Evolutionary conservation across 257 asterid species (phyloP).

Genomic region (Nicotiana benthamiana): DNA sequence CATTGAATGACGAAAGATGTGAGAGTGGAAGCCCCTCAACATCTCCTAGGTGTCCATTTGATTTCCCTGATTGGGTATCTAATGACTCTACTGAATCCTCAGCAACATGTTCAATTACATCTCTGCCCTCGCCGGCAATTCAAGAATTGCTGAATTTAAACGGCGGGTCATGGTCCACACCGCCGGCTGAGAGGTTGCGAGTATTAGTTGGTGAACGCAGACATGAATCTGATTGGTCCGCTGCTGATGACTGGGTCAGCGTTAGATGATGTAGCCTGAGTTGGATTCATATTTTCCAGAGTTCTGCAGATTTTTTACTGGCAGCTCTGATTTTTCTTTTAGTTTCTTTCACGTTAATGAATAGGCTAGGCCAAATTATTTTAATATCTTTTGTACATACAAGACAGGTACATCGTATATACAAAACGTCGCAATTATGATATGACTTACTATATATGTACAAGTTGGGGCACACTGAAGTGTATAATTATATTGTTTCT

Average conservation of each 20-base stretch:
- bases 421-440: not conserved
- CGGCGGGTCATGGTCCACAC: slow-evolving; percentile 15
- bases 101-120: slow-evolving; percentile 26
- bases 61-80: slow-evolving; percentile 58
- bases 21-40: not conserved
- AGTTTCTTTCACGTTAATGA: not conserved
- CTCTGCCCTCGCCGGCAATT: slow-evolving; percentile 32
- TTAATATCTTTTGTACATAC: not conserved
- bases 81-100: slow-evolving; percentile 14
- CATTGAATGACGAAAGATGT: not conserved
- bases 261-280: slow-evolving; percentile 37
- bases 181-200: slow-evolving; percentile 40
- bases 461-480: not conserved
- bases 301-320: slow-evolving; percentile 3
- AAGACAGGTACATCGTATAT: not conserved
- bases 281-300: slow-evolving; percentile 7
- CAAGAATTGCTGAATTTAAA: slow-evolving; percentile 5
- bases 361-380: not conserved
- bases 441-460: not conserved
- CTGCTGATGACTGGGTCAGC: slow-evolving; percentile 55
- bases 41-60: slow-evolving; percentile 73
- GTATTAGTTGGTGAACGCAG: slow-evolving; percentile 15
- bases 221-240: slow-evolving; percentile 39
- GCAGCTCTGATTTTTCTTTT: slow-evolving; percentile 1
- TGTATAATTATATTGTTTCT: not conserved